phyloP scores from a whole-genome alignment of 2,329 filamentous ascomycete genomes.

The Fusarium fracticaudum region DNA sequence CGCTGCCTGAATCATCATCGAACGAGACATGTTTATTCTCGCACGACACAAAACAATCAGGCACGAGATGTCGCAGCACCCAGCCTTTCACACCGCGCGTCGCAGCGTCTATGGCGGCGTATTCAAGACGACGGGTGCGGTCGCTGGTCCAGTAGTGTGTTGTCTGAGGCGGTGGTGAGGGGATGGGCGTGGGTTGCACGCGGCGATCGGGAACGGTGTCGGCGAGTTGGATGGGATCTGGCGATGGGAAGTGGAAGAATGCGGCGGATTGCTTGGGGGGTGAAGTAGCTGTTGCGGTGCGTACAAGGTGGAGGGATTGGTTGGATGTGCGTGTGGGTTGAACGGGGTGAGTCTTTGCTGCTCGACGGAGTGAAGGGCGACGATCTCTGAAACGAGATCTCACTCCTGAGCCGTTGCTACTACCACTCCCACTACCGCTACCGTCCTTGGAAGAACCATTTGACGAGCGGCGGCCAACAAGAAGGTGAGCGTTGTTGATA shows the following conservation, averaged over 20 bases:
- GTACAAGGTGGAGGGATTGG: constrained; percentile 50
- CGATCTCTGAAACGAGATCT: constrained; percentile 50
- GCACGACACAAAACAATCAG: constrained; percentile 67
- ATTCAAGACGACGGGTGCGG: constrained; percentile 69
- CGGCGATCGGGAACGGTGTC: constrained; percentile 28
- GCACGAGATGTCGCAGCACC: constrained; percentile 65
- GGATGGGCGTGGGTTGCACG: constrained; percentile 38
- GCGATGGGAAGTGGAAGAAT: constrained; percentile 62
- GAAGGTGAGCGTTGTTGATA: constrained; percentile 39
- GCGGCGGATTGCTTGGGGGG: constrained; percentile 41
- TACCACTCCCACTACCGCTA: neutral
- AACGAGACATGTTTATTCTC: constrained; percentile 62
- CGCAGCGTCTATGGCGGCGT: constrained; percentile 72
- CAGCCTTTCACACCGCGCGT: constrained; percentile 69
- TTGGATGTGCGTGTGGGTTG: constrained; percentile 41
- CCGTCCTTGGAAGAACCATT: constrained; percentile 42
- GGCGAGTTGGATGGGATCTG: constrained; percentile 50
- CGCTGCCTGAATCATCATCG: constrained; percentile 70
- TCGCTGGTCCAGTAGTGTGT: constrained; percentile 76
- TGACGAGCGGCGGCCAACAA: constrained; percentile 49
- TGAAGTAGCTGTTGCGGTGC: constrained; percentile 44
- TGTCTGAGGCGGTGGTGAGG: constrained; percentile 64
- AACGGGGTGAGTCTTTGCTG: constrained; percentile 49
- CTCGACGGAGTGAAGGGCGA: constrained; percentile 56
- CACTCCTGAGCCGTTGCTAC: constrained; percentile 27